These are phyloP conservation scores for Rhizoclosmatium sp. DNA, from an alignment of 192 early-diverging fungal species.

Conservation along the genomic window DNA sequence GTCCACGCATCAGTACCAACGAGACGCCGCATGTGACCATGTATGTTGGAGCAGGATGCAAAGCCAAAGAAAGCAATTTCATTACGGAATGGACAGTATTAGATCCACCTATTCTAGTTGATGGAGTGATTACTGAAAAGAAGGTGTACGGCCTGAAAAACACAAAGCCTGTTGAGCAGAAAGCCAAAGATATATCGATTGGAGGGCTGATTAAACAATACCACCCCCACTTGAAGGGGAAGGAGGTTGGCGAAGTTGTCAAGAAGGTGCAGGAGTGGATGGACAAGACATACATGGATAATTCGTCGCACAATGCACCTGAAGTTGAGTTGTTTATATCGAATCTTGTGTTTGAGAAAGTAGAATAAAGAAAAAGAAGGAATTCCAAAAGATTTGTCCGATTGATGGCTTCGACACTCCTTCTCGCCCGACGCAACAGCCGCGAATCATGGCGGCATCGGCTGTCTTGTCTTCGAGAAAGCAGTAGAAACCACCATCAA, in stretches of 20 bases:
- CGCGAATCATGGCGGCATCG: not conserved
- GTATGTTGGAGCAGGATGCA: constrained; percentile 23
- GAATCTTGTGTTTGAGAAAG: constrained; percentile 13
- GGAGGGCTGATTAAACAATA: constrained; percentile 55
- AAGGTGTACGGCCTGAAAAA: constrained; percentile 41
- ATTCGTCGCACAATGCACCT: constrained; percentile 47
- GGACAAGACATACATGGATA: constrained; percentile 58
- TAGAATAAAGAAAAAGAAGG: constrained; percentile 1
- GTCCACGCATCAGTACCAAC: constrained; percentile 39
- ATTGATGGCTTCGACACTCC: not conserved
- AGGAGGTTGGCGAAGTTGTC: constrained; percentile 48
- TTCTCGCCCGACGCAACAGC: not conserved
- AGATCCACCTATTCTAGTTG: constrained; percentile 24
- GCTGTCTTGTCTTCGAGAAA: not conserved
- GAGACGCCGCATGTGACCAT: constrained; percentile 54
- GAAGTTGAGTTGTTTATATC: constrained; percentile 53
- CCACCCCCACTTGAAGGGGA: constrained; percentile 45
- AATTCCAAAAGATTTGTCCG: not conserved
- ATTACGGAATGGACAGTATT: constrained; percentile 49
- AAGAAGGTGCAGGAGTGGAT: constrained; percentile 55
- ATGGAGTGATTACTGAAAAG: constrained; percentile 42
- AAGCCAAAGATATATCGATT: constrained; percentile 43
- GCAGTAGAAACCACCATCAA: too few relatives aligned
- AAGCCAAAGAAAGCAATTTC: constrained; percentile 42
- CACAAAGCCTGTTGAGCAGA: not conserved